A percentile compares a stretch with the other conserved stretches of the same genome.
These are phyloP conservation scores for Polymyxa betae DNA, from an alignment of 208 protist genomes.

Conservation along the genomic window DNA sequence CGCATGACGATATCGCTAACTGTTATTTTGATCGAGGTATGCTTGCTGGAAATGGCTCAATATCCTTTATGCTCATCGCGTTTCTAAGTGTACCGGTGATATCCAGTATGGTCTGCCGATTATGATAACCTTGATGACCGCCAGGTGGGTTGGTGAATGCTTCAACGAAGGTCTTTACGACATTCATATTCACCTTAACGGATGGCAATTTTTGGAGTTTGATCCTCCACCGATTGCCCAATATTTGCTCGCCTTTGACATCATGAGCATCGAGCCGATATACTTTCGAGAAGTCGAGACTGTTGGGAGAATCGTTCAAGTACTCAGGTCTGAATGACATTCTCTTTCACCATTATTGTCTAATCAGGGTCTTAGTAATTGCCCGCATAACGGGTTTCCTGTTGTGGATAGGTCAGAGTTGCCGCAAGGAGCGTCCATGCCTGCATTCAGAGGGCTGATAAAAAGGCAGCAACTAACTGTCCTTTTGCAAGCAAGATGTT, in stretches of 20 bases:
- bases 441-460: neutral
- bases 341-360: too few species aligned
- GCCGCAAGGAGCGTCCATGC: too few species aligned
- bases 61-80: neutral
- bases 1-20: slow-evolving; percentile 68
- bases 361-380: too few species aligned
- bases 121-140: slow-evolving; percentile 26
- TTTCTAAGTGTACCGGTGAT: neutral
- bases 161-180: slow-evolving; percentile 59
- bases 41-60: neutral
- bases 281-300: neutral
- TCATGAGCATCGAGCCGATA: neutral
- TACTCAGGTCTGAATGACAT: neutral
- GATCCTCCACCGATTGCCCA: neutral
- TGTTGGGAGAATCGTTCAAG: neutral
- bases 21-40: slow-evolving; percentile 56
- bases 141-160: slow-evolving; percentile 44
- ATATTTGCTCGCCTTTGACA: neutral
- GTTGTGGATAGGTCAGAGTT: neutral
- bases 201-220: slow-evolving; percentile 15
- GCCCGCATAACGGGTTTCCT: neutral
- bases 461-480: neutral
- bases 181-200: slow-evolving; percentile 22
- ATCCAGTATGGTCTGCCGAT: slow-evolving; percentile 58
- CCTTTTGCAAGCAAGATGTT: neutral